Conservation (phyloP, 495 filamentous ascomycete species). For the Penicillium cosmopolitanum region DNA sequence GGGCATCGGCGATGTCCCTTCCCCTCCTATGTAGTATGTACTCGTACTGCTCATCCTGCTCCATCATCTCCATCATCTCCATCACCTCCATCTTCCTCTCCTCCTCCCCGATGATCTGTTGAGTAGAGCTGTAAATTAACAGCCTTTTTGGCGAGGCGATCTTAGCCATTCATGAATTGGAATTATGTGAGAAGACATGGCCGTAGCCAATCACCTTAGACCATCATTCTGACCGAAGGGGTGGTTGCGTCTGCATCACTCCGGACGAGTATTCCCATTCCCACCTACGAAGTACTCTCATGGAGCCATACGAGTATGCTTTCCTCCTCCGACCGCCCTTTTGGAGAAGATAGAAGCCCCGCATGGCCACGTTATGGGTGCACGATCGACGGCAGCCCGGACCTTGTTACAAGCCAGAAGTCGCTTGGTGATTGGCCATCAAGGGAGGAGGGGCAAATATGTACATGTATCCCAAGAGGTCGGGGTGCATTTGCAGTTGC, state of each 20-base stretch:
- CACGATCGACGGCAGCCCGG: constrained; percentile 25
- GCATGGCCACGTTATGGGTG: constrained; percentile 9
- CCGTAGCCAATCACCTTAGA: not conserved
- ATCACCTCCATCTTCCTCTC: not conserved
- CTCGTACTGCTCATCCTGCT: not conserved
- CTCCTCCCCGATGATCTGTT: not conserved
- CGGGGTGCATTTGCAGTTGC: constrained; percentile 20
- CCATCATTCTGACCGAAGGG: not conserved
- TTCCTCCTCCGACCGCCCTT: constrained; percentile 19
- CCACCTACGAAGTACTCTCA: no score
- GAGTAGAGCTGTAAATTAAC: not conserved
- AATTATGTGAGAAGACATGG: not conserved
- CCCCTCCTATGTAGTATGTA: no score
- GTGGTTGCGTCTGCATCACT: constrained; percentile 2
- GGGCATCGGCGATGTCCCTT: constrained; percentile 5
- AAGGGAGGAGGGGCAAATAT: constrained; percentile 1
- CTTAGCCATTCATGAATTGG: not conserved
- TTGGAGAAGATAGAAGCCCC: constrained; percentile 4
- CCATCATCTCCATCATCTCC: not conserved
- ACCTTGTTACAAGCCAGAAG: constrained; percentile 2
- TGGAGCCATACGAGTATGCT: not conserved
- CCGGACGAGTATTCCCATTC: not conserved
- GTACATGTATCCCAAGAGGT: constrained; percentile 11
- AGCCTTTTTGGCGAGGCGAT: not conserved
- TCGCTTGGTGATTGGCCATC: constrained; percentile 17